Conservation (phyloP, 306 rosid genomes). For the Medicago ruthenica region DNA sequence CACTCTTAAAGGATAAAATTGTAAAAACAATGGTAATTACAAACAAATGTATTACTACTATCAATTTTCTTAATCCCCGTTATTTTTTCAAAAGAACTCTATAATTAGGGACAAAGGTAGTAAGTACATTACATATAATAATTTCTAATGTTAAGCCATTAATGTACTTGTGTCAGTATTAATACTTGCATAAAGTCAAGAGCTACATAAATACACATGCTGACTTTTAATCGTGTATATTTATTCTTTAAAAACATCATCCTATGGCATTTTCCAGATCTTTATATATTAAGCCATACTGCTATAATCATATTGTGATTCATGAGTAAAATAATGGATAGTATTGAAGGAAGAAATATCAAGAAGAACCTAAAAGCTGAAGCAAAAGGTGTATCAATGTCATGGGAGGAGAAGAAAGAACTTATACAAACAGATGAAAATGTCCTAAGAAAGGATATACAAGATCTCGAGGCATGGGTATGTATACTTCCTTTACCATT, state of each 20-base stretch:
- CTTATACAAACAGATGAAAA: conserved; percentile 39
- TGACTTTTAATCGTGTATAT: too few relatives aligned
- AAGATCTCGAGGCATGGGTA: conserved; percentile 50
- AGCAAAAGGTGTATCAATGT: not conserved
- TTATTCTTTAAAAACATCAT: not conserved
- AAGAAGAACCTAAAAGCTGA: conserved; percentile 15
- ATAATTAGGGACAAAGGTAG: too few relatives aligned
- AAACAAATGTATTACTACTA: too few relatives aligned
- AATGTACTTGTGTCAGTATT: too few relatives aligned
- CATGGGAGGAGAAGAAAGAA: conserved; percentile 39
- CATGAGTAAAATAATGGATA: conserved; percentile 1
- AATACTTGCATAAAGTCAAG: too few relatives aligned
- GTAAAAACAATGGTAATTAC: too few relatives aligned
- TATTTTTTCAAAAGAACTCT: too few relatives aligned
- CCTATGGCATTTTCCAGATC: not conserved
- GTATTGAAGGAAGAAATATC: conserved; percentile 14
- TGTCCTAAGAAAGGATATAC: conserved; percentile 30
- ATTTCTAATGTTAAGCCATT: too few relatives aligned
- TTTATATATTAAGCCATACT: not conserved
- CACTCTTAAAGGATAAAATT: too few relatives aligned
- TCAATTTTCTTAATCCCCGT: too few relatives aligned
- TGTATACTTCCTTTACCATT: not conserved
- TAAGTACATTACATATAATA: too few relatives aligned
- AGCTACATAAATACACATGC: too few relatives aligned
- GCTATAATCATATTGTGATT: not conserved